Base-by-base conservation (phyloP, 2,329 filamentous ascomycete genomes). In the Pseudodiploospora longispora region DNA sequence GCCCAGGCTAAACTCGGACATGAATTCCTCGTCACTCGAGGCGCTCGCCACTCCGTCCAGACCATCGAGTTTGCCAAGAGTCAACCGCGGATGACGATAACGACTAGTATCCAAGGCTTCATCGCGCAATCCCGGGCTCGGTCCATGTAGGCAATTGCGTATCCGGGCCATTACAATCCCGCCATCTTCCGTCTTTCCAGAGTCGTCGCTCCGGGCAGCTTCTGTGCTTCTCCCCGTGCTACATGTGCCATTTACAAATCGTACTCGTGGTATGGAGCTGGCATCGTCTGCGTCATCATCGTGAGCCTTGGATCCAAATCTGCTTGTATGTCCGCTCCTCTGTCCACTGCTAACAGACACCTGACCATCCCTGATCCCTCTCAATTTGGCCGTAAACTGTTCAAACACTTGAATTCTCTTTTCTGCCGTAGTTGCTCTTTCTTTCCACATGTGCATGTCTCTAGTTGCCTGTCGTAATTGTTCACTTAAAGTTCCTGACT, bases 351-450 rank as follows among this genome's bases (percentile, higher is more conserved):
- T 43, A 2, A 45, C 39, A 1, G 34, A 28, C 30, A 29, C 12
- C 6, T 43, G 39, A 6, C 41, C 40, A 10, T 56, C 56, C n/a
- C 54, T 55, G 41, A 66, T 61, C 2, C 52, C 58, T 38, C 58
- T 57, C 30, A 69, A 35, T 27, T 59, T 58, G 10, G 55, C 47
- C 4, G 63, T 65, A 47, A 73, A 69, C 35, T 61, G 58, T 54
- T 76, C 67, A 47, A 75, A 69, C 27, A 71, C 66, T 4, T 66
- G 63, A 12, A 80, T 55, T 40, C 72, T 66, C 47, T 62, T 67
- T 61, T 83, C 78, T 0, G 78, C 77, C 4, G 67, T 64, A 52
- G 78, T 69, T 0, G 80, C 80, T 30, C 76, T 65, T 30, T 65
- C 67, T 49, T 66, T 72, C 80, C 79, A 83, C 48, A 62, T 66